phyloP scores from a whole-genome alignment of 169 alveolate species.

The Eimeria acervulina region DNA sequence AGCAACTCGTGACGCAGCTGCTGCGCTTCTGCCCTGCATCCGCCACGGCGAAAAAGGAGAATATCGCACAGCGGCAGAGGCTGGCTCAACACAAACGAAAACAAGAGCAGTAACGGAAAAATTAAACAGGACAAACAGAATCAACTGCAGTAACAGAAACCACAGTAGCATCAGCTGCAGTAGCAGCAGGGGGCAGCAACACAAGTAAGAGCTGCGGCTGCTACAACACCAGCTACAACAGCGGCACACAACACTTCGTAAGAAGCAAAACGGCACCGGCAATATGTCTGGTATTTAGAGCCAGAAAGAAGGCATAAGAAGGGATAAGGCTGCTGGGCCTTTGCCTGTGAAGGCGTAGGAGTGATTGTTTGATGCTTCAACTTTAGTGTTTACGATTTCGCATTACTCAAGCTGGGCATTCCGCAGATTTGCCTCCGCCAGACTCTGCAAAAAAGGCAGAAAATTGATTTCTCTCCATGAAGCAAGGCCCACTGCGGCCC shows the following conservation, averaged over 20 bases:
- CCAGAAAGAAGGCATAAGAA: too few relatives aligned
- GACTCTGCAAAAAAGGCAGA: background rate
- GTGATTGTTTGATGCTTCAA: background rate
- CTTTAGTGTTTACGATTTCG: background rate
- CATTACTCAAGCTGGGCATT: constrained; percentile 37
- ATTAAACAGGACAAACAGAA: too few relatives aligned
- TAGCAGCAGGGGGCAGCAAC: background rate
- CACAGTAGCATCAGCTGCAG: background rate
- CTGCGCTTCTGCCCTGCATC: constrained; percentile 36
- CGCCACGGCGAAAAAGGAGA: background rate
- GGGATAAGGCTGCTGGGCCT: background rate
- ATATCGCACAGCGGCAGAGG: background rate
- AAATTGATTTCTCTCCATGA: background rate
- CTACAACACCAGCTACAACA: background rate
- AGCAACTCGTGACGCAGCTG: constrained; percentile 27
- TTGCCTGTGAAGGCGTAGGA: background rate
- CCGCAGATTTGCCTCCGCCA: constrained; percentile 44
- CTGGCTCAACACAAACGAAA: background rate
- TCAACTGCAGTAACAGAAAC: background rate
- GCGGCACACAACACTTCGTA: background rate
- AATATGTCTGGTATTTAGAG: background rate
- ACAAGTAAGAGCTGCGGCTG: background rate
- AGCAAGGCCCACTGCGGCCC: background rate
- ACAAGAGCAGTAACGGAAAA: background rate
- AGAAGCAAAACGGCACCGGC: background rate